Conservation (phyloP, 805 yeast species). For the Starmerella sirachaensis region DNA sequence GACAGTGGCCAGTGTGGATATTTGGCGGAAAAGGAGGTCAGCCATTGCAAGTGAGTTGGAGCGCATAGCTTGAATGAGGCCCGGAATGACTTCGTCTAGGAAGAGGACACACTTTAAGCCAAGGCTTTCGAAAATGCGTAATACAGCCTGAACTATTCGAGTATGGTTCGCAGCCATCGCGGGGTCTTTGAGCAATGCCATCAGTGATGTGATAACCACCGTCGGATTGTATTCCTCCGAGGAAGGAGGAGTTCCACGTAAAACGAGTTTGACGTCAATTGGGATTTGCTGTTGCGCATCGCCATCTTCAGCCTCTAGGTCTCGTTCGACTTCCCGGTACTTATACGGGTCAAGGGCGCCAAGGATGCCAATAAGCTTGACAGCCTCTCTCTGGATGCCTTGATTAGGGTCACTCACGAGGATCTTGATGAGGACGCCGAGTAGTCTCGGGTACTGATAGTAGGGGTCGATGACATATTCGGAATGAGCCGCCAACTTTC, state of each 20-base stretch:
- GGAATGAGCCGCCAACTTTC: constrained; percentile 78
- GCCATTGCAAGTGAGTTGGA: constrained; percentile 57
- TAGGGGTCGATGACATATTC: constrained; percentile 94
- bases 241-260: constrained; percentile 91
- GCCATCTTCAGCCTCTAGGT: constrained; percentile 32
- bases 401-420: constrained; percentile 64
- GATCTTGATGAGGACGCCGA: constrained; percentile 71
- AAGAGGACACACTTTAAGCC: constrained; percentile 86
- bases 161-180: constrained; percentile 80
- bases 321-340: constrained; percentile 79
- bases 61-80: constrained; percentile 73
- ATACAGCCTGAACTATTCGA: constrained; percentile 85
- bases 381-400: constrained; percentile 72
- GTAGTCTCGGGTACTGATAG: constrained; percentile 77
- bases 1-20: constrained; percentile 64
- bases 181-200: constrained; percentile 74
- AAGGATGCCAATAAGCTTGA: constrained; percentile 74
- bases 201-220: constrained; percentile 74
- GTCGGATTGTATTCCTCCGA: constrained; percentile 87
- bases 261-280: constrained; percentile 73
- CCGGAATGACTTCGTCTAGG: constrained; percentile 76
- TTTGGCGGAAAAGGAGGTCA: constrained; percentile 80
- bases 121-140: constrained; percentile 78
- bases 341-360: constrained; percentile 97
- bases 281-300: constrained; percentile 76